Evolutionary conservation across 1,139 yeast species (phyloP).

Genomic region (Kluyveromyces marxianus): DNA sequence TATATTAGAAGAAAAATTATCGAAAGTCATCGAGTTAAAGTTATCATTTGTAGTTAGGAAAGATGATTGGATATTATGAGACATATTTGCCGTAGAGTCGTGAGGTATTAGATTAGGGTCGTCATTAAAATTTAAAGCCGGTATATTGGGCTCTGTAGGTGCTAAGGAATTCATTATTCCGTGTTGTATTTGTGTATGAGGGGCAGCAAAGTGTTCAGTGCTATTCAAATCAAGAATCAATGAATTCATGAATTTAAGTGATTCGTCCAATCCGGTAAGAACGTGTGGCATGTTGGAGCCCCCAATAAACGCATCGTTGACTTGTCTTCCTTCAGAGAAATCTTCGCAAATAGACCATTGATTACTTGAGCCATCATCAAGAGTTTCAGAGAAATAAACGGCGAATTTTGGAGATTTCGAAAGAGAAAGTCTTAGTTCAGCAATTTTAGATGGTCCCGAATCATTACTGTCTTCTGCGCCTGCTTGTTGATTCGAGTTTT

Average conservation of each 20-base stretch:
- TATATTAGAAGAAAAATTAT: constrained; percentile 2
- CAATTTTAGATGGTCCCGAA: constrained; percentile 8
- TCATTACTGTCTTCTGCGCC: constrained; percentile 8
- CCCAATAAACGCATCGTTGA: constrained; percentile 53
- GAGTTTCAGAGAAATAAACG: constrained; percentile 47
- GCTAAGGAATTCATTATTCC: constrained; percentile 5
- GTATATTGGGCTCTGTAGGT: background rate
- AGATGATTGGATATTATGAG: background rate
- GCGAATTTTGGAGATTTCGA: constrained; percentile 67
- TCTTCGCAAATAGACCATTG: constrained; percentile 83
- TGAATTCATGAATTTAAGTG: constrained; percentile 47
- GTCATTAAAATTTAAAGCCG: background rate
- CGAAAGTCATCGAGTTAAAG: constrained; percentile 2
- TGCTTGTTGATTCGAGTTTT: background rate
- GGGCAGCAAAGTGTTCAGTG: constrained; percentile 23
- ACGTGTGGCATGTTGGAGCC: constrained; percentile 39
- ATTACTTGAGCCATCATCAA: constrained; percentile 39
- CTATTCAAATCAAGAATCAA: constrained; percentile 42
- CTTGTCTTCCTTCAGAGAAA: constrained; percentile 76
- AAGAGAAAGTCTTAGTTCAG: constrained; percentile 38
- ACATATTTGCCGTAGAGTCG: background rate
- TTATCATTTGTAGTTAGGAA: constrained; percentile 4
- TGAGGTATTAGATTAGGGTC: constrained; percentile 2
- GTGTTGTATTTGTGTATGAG: constrained; percentile 7
- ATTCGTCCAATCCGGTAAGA: constrained; percentile 44